Evolutionary conservation across 768 basidiomycete genomes (phyloP).

Genomic region (Lactarius vividus): DNA sequence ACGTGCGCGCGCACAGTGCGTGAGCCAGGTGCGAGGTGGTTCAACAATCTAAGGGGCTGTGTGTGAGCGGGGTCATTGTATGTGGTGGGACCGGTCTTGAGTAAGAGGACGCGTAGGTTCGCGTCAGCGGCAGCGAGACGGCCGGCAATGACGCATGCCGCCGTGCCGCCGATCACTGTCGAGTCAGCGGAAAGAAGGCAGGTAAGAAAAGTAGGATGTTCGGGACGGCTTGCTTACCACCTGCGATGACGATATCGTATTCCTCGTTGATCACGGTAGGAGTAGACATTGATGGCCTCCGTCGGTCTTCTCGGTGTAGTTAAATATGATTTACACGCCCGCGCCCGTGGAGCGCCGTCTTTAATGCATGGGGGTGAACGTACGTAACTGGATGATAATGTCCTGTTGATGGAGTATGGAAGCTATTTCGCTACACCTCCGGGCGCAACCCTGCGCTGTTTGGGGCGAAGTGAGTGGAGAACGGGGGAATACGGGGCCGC

Average conservation of each 20-base stretch:
- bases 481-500: no score
- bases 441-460: no score
- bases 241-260: background rate
- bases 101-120: constrained; percentile 51
- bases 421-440: no score
- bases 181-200: background rate
- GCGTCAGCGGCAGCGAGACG: constrained; percentile 54
- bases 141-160: constrained; percentile 54
- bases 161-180: constrained; percentile 38
- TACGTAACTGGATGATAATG: no score
- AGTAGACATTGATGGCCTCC: no score
- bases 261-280: no score
- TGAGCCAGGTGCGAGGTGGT: constrained; percentile 39
- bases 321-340: no score
- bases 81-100: constrained; percentile 58
- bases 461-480: no score
- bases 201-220: background rate
- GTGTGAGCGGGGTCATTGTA: constrained; percentile 44
- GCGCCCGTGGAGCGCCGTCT: no score
- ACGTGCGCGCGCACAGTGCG: constrained; percentile 45
- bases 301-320: no score
- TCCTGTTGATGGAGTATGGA: no score
- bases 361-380: no score
- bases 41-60: constrained; percentile 52
- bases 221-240: constrained; percentile 25